These are phyloP conservation scores for Thoreauomyces humboldtii DNA, from an alignment of 192 early-diverging fungal genomes.

Conservation along the genomic window DNA sequence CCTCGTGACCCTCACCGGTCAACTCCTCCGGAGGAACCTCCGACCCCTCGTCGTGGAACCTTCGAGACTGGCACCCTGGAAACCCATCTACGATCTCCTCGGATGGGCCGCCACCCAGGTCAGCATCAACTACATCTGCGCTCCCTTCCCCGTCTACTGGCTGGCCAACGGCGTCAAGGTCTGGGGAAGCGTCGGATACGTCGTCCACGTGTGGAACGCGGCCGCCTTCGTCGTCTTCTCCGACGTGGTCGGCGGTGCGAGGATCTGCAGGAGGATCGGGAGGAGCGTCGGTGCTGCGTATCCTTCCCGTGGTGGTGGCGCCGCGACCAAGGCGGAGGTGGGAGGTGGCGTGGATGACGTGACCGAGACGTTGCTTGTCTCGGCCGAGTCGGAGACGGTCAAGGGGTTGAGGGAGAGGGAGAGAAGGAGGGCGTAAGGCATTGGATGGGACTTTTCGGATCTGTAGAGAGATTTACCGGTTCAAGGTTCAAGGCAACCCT, in stretches of 20 bases:
- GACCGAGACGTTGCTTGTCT: too few relatives aligned
- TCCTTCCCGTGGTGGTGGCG: too few relatives aligned
- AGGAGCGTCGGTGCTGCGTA: conserved; percentile 14
- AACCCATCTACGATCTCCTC: conserved; percentile 31
- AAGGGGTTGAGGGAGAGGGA: too few relatives aligned
- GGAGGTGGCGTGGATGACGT: too few relatives aligned
- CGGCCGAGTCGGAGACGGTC: too few relatives aligned
- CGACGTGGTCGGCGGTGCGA: conserved; percentile 17
- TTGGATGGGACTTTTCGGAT: too few relatives aligned
- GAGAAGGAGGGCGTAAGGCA: too few relatives aligned
- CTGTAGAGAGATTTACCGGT: too few relatives aligned
- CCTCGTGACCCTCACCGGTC: conserved; percentile 18
- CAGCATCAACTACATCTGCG: conserved; percentile 37
- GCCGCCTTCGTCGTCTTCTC: conserved; percentile 21
- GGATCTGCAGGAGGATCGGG: conserved; percentile 7
- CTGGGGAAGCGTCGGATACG: conserved; percentile 22
- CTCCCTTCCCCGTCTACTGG: conserved; percentile 33
- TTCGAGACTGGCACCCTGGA: conserved; percentile 8
- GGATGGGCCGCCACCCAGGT: conserved; percentile 31
- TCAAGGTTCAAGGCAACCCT: too few relatives aligned
- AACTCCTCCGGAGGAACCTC: conserved; percentile 19
- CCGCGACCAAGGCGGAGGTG: too few relatives aligned
- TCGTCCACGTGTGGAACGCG: conserved; percentile 22
- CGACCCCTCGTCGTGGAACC: conserved; percentile 21
- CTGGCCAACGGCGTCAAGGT: conserved; percentile 19